Conservation (phyloP, 2,329 filamentous ascomycete species). For the Chaetomium globosum region DNA sequence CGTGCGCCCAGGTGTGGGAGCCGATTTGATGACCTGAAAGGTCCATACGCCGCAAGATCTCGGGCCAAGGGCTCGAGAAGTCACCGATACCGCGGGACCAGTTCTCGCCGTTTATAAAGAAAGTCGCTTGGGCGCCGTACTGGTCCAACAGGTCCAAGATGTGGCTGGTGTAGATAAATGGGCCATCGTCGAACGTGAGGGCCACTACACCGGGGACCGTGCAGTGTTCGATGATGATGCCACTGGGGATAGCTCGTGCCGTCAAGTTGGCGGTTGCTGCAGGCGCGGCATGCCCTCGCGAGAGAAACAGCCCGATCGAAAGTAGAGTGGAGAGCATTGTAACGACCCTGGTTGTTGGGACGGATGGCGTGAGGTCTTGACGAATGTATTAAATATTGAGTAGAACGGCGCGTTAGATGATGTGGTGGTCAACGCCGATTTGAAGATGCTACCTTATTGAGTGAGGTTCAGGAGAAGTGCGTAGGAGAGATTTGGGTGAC, state of each 20-base stretch:
- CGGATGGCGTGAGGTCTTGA: not conserved
- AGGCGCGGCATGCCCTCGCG: conserved; percentile 18
- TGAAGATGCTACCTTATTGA: not conserved
- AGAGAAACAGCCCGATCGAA: conserved; percentile 24
- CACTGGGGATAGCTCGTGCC: conserved; percentile 21
- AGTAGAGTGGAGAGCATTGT: conserved; percentile 14
- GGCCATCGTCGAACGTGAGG: conserved; percentile 46
- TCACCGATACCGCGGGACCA: conserved; percentile 40
- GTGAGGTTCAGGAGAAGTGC: not conserved
- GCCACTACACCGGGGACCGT: conserved; percentile 41
- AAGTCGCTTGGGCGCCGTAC: conserved; percentile 42
- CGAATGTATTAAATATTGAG: conserved; percentile 13
- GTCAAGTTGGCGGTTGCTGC: conserved; percentile 16
- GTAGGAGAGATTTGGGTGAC: not conserved
- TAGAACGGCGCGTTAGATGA: conserved; percentile 1
- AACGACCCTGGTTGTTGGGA: conserved; percentile 7
- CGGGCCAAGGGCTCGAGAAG: conserved; percentile 34
- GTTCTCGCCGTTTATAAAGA: conserved; percentile 44
- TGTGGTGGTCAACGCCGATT: not conserved
- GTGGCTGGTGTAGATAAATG: conserved; percentile 40
- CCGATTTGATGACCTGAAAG: conserved; percentile 45
- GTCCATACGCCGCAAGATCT: conserved; percentile 39
- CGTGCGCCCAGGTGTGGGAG: conserved; percentile 44
- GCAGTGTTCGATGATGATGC: conserved; percentile 36
- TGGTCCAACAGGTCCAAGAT: conserved; percentile 43